Conservation (phyloP, 192 early-diverging fungal species). For the Coemansia sp. region DNA sequence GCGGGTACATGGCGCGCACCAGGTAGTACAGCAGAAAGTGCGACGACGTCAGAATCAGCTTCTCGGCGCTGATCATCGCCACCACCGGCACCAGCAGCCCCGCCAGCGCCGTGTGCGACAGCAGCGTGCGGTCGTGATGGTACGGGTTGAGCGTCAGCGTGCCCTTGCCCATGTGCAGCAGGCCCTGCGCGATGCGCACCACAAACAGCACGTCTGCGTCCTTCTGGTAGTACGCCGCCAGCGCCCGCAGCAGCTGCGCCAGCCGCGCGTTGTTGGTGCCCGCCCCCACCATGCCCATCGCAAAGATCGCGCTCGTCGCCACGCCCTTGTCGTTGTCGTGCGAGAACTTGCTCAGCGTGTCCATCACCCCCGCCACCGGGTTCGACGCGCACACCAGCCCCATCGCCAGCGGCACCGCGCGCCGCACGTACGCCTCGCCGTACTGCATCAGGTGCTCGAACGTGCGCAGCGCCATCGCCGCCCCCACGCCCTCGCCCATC, state of each 20-base stretch:
- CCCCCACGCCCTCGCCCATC: slow-evolving; percentile 96
- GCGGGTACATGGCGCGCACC: slow-evolving; percentile 94
- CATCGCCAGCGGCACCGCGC: slow-evolving; percentile 93
- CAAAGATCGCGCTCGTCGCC: slow-evolving; percentile 95
- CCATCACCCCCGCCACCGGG: slow-evolving; percentile 88
- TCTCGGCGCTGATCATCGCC: slow-evolving; percentile 90
- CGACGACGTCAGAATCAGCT: slow-evolving; percentile 84
- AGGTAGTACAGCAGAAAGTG: slow-evolving; percentile 96
- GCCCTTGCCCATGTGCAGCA: slow-evolving; percentile 95
- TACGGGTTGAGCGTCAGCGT: slow-evolving; percentile 96
- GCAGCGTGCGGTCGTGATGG: slow-evolving; percentile 87
- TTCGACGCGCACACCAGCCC: slow-evolving; percentile 96
- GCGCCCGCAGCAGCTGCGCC: slow-evolving; percentile 95
- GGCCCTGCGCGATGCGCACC: slow-evolving; percentile 60
- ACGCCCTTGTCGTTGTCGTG: slow-evolving; percentile 98
- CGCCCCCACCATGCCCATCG: slow-evolving; percentile 98
- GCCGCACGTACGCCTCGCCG: slow-evolving; percentile 93
- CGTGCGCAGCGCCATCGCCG: slow-evolving; percentile 93
- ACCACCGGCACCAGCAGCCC: slow-evolving; percentile 88
- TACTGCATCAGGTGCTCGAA: slow-evolving; percentile 99
- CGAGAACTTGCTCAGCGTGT: slow-evolving; percentile 97
- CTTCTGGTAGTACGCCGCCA: slow-evolving; percentile 97
- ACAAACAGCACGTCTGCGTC: slow-evolving; percentile 70
- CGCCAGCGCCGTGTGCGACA: slow-evolving; percentile 88
- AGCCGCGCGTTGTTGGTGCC: slow-evolving; percentile 99